Evolutionary conservation across 2,329 filamentous ascomycete genomes (phyloP), one percentile per base, ranked within the genome.

Genomic region (Camillea tinctor): DNA sequence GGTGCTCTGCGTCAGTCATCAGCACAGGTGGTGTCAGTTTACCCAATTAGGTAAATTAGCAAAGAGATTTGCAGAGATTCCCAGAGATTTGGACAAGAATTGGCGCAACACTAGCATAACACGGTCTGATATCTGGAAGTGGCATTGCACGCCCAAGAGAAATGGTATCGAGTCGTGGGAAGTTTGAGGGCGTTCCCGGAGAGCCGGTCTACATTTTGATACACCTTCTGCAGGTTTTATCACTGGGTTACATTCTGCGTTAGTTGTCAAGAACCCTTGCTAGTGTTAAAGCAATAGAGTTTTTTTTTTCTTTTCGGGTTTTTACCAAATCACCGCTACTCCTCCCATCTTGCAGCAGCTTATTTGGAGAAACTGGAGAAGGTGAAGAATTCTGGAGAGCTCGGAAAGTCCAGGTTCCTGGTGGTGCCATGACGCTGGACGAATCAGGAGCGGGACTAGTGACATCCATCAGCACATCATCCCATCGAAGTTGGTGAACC

Each of bases 391-490:
- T 17, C 50, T 7, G 21, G 4, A 17, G 19, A 36, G 49, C 55
- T 60, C 63, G 63, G 65, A 61, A 64, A 53, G 55, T 63, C 54
- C 54, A 65, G 55, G 52, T 63, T 57, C 66, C 66, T 61, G 36
- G 66, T 68, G 66, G 66, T 66, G 61, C 62, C 62, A 66, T 64
- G 44, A 20, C 3, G 21, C 53, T 50, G 19, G 26, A 20, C 61
- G 56, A 67, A 66, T 63, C 63, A 67, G 54, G 30, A 52, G 40
- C 26, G 26, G 26, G 26, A 30, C 26, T 30, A 30, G 26, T 30
- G 26, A 11, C 30, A 56, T 36, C 30, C 55, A 50, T 58, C 52
- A 54, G 40, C 23, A 44, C 57, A 52, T 57, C 55, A 59, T 58
- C 54, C 40, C 54, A 54, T 55, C 52, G 30, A 59, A 44, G 55